Evolutionary conservation across 2,329 filamentous ascomycete species (phyloP), one percentile per base, ranked within the genome.

Genomic region (Lecanoromycetidae sp.): DNA sequence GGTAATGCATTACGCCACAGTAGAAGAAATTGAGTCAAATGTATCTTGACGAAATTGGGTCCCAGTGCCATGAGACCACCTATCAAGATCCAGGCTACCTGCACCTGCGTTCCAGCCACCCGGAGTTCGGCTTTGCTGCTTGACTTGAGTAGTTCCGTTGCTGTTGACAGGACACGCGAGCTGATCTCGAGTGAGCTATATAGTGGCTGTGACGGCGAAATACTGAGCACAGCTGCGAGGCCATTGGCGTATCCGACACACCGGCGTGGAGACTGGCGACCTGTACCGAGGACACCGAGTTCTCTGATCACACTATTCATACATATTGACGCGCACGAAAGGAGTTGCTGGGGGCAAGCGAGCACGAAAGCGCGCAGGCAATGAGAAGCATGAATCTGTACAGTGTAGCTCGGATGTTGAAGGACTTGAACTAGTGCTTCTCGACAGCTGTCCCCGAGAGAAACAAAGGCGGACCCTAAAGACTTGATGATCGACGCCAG

Each of bases 1-100:
- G 93, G 90, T 9, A 98, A 72, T 0, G 91, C 90, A 63, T 96
- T 98, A 65, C 94, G 94, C 91, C 91, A 98, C 5, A 98, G 70
- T 7, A 98, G 70, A 47, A 98, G 78, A 19, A 98, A 72, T 60
- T 98, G 91, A 2, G 88, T 90, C 6, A 98, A 74, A 64, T 98
- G 91, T 20, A 96, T 96, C 66, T 98, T 98, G 64, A 96, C 90
- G 63, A 98, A 98, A 63, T 94, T 96, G 3, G 91, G 90, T 0
- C 91, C 91, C 1, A 98, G 74, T 0, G 88, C 87, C 90, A 96
- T 96, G 46, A 98, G 69, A 0, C 93, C 91, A 30, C 93, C 91
- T 38, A 98, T 94, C 48, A 98, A 70, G 39, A 94, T 93, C 90
- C 91, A 98, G 4, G 91, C 91, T 2, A 98, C 88, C 61, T 98